A percentile compares a stretch with the other conserved stretches of the same genome.
These are phyloP conservation scores for Diplodia seriata DNA, from an alignment of 2,329 filamentous ascomycete genomes.

Conservation along the genomic window DNA sequence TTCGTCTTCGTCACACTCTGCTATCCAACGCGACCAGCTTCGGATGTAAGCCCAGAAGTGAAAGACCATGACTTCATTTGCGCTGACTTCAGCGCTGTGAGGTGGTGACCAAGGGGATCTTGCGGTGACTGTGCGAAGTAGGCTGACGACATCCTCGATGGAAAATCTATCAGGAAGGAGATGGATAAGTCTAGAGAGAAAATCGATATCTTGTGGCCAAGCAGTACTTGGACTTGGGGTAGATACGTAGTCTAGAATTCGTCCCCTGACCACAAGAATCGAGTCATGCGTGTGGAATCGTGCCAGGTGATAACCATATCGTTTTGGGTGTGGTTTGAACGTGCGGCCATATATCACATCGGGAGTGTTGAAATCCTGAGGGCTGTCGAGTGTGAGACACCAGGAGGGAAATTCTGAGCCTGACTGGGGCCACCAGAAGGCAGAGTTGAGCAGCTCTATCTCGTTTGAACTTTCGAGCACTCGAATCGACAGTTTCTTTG, in stretches of 20 bases:
- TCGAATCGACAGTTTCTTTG: neutral
- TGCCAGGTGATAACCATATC: too few relatives aligned
- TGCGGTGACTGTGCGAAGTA: neutral
- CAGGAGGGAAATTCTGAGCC: neutral
- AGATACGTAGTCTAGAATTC: neutral
- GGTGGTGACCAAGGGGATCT: neutral
- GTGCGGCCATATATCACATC: neutral
- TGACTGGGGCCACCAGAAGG: neutral
- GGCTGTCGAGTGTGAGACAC: neutral
- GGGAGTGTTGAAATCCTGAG: neutral
- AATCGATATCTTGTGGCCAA: neutral
- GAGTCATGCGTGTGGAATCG: neutral
- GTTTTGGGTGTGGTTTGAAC: neutral
- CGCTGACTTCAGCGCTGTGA: neutral
- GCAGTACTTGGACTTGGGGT: neutral
- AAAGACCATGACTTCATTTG: neutral
- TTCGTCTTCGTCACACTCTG: too few relatives aligned
- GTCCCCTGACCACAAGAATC: neutral
- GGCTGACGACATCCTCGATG: neutral
- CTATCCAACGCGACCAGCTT: neutral
- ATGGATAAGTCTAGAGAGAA: neutral
- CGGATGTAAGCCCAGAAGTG: neutral
- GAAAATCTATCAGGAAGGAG: neutral
- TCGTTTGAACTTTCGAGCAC: neutral
- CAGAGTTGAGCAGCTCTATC: neutral